A percentile compares a stretch with the other conserved stretches of the same genome.
phyloP scores from a whole-genome alignment of 129 eudicot species.

The Smallanthus sonchifolius region DNA sequence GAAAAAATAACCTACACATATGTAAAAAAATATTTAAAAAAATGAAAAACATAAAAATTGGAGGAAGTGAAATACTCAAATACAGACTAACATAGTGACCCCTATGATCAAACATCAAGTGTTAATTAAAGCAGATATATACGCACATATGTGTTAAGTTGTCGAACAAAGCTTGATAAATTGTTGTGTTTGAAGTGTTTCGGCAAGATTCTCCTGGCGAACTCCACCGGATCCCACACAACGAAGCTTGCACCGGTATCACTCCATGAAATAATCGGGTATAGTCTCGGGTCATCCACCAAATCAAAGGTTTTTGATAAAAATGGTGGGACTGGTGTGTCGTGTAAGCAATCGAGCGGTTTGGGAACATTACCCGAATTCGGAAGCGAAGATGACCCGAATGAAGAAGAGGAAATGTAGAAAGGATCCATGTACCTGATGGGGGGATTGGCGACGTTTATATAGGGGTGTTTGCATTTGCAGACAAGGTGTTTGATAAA shows the following conservation, averaged over 20 bases:
- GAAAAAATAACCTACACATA: conserved; percentile 19
- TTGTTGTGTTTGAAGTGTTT: conserved; percentile 85
- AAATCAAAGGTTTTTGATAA: conserved; percentile 72
- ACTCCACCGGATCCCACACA: conserved; percentile 71
- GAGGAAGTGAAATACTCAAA: background rate
- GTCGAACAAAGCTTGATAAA: conserved; percentile 91
- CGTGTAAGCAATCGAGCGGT: conserved; percentile 58
- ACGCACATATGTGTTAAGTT: conserved; percentile 98
- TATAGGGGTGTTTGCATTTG: conserved; percentile 17
- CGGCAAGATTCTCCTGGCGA: conserved; percentile 54
- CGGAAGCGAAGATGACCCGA: background rate
- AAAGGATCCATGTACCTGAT: background rate
- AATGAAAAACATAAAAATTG: conserved; percentile 4
- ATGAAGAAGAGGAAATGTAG: conserved; percentile 1
- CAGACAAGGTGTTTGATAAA: conserved; percentile 26
- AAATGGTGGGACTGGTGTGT: conserved; percentile 67
- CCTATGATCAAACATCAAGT: background rate
- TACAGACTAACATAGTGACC: conserved; percentile 24
- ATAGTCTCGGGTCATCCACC: conserved; percentile 55
- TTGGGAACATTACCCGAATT: conserved; percentile 30
- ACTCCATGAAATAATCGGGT: conserved; percentile 68
- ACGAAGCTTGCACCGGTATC: conserved; percentile 58
- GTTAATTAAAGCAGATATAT: conserved; percentile 15
- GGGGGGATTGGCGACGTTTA: conserved; percentile 1
- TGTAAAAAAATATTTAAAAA: background rate